A percentile compares a stretch with the other conserved stretches of the same genome.
These are phyloP conservation scores for Phaeosphaeria sp. DNA, from an alignment of 2,329 filamentous ascomycete genomes.

Conservation along the genomic window DNA sequence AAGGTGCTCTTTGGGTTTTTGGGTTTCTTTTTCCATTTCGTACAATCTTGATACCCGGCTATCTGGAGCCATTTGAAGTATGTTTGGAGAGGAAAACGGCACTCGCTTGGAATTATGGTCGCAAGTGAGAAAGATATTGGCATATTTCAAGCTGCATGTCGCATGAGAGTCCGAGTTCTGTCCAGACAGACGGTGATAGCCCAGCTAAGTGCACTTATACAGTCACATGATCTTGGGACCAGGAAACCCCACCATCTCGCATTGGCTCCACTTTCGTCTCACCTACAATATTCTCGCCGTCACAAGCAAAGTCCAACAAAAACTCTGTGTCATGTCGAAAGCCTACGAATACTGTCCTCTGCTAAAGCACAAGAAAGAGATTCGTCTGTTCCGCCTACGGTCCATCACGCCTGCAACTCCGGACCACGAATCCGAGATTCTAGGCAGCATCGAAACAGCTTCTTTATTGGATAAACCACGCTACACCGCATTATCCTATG, in stretches of 20 bases:
- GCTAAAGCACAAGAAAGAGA: neutral
- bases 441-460: neutral
- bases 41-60: slow-evolving; percentile 36
- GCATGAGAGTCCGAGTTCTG: too few species aligned
- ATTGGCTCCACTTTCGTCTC: too few species aligned
- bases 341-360: neutral
- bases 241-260: too few species aligned
- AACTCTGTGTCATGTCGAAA: neutral
- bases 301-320: too few species aligned
- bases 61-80: neutral
- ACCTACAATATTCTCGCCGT: too few species aligned
- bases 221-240: too few species aligned
- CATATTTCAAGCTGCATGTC: too few species aligned
- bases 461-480: neutral
- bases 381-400: neutral
- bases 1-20: neutral
- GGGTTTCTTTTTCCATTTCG: slow-evolving; percentile 18
- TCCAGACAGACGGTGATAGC: too few species aligned
- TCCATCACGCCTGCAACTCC: neutral
- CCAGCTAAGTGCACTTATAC: too few species aligned
- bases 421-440: neutral
- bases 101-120: too few species aligned
- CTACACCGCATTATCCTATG: neutral
- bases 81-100: too few species aligned
- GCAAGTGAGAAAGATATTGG: too few species aligned